Evolutionary conservation across 2,329 filamentous ascomycete genomes (phyloP).

Genomic region (Nemania diffusa): DNA sequence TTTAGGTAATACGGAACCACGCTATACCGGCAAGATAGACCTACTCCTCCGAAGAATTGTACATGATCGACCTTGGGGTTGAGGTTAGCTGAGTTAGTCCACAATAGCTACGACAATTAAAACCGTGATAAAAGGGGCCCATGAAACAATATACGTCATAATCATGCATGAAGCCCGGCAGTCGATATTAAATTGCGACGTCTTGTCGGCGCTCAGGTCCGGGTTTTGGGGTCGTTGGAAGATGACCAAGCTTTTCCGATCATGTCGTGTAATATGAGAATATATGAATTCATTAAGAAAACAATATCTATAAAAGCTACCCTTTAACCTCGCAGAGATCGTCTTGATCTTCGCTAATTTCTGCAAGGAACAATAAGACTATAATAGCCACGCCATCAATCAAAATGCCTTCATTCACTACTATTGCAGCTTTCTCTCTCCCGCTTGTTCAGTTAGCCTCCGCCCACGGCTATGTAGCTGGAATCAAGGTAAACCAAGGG

Average conservation of each 20-base stretch:
- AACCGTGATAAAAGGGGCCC: neutral
- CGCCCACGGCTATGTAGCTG: constrained; percentile 42
- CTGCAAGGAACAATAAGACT: constrained; percentile 23
- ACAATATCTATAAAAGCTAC: constrained; percentile 25
- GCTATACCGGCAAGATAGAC: constrained; percentile 4
- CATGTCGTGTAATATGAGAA: constrained; percentile 15
- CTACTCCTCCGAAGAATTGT: constrained; percentile 11
- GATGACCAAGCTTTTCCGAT: constrained; percentile 22
- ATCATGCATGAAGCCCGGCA: constrained; percentile 4
- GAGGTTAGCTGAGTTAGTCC: neutral
- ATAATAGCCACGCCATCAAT: neutral
- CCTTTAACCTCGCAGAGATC: constrained; percentile 4
- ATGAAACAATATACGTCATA: constrained; percentile 25
- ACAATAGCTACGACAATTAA: neutral
- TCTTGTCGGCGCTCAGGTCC: constrained; percentile 13
- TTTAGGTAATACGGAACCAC: constrained; percentile 36
- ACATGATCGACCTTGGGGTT: neutral
- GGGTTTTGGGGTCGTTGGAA: constrained; percentile 21
- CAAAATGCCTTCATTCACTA: constrained; percentile 35
- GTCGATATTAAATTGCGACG: constrained; percentile 12
- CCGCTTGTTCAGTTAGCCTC: constrained; percentile 33
- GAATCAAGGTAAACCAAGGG: constrained; percentile 40
- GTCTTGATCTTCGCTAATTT: constrained; percentile 19
- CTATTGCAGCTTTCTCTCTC: constrained; percentile 30
- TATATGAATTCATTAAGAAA: neutral